phyloP scores from a whole-genome alignment of 345 rosid genomes.

The Angophora floribunda region DNA sequence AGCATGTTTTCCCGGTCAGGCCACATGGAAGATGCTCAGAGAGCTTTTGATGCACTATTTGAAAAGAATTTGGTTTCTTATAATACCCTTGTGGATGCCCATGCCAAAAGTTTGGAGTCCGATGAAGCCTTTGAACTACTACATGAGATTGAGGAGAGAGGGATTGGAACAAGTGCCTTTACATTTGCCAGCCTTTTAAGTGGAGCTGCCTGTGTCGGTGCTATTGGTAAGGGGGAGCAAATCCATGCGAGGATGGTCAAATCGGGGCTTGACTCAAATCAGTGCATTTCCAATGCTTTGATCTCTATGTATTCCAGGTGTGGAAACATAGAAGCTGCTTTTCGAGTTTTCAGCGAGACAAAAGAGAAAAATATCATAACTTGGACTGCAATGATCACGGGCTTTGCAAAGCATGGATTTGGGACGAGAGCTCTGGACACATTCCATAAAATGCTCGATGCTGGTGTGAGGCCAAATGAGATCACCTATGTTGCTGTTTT shows the following conservation, averaged over 20 bases:
- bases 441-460: slow-evolving; percentile 39
- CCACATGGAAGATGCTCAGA: neutral
- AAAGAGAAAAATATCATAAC: slow-evolving; percentile 46
- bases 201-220: neutral
- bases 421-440: slow-evolving; percentile 48
- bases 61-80: neutral
- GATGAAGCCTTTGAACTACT: neutral
- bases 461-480: slow-evolving; percentile 42
- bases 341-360: slow-evolving; percentile 40
- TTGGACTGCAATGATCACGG: slow-evolving; percentile 79
- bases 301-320: slow-evolving; percentile 72
- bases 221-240: slow-evolving; percentile 39
- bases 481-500: slow-evolving; percentile 59
- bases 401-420: slow-evolving; percentile 61
- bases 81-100: neutral
- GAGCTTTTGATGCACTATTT: neutral
- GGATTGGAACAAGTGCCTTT: neutral
- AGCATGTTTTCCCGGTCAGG: neutral
- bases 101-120: neutral
- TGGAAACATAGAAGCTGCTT: slow-evolving; percentile 51
- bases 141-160: neutral
- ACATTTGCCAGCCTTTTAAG: neutral
- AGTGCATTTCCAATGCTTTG: slow-evolving; percentile 44
- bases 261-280: slow-evolving; percentile 37
- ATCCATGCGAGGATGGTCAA: slow-evolving; percentile 48